These are phyloP conservation scores for Hypoxylon sp. DNA, from an alignment of 2,329 filamentous ascomycete species.

Conservation along the genomic window DNA sequence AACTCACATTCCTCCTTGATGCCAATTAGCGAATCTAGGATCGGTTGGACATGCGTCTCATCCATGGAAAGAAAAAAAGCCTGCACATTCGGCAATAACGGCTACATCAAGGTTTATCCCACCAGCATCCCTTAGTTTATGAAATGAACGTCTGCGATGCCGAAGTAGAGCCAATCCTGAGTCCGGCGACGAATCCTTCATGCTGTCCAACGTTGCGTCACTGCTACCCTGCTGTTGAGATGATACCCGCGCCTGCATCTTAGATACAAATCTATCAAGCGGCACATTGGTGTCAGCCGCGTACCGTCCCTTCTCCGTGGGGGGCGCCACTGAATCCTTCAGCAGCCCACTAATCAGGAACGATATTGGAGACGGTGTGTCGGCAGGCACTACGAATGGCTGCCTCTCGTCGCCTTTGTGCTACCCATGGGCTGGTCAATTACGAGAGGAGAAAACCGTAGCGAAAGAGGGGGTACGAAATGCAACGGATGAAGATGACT, in stretches of 20 bases:
- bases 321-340: background rate
- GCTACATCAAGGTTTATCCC: background rate
- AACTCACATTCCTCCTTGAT: slow-evolving; percentile 3
- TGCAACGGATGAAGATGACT: slow-evolving; percentile 3
- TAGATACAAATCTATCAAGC: background rate
- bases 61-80: background rate
- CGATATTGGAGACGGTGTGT: background rate
- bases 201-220: background rate
- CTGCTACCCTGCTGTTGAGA: background rate
- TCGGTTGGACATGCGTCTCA: slow-evolving; percentile 3
- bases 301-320: background rate
- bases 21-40: slow-evolving; percentile 1
- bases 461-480: background rate
- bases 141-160: background rate
- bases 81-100: background rate
- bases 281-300: background rate
- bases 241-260: background rate
- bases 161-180: background rate
- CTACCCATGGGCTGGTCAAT: background rate
- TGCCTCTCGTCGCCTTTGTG: background rate
- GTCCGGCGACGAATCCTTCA: slow-evolving; percentile 4
- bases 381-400: background rate
- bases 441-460: background rate
- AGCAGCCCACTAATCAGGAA: slow-evolving; percentile 2
- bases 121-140: background rate